These are phyloP conservation scores for Plectranthus barbatus DNA, from an alignment of 257 asterid genomes.

Conservation along the genomic window DNA sequence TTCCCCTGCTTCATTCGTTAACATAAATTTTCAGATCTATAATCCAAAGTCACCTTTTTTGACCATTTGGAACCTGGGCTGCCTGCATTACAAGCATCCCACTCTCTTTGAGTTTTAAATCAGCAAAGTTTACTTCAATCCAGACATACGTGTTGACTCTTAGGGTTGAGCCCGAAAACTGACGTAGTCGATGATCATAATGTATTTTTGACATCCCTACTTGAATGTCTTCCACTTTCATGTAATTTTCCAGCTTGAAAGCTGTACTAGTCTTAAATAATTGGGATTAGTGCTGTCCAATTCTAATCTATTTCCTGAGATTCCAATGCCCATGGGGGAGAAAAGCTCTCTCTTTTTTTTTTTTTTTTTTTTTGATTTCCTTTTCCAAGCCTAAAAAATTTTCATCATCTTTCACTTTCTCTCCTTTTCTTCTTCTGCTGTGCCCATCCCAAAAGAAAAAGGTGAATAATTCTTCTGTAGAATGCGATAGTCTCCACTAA, in stretches of 20 bases:
- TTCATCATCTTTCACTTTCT: background rate
- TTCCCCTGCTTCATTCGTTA: no score
- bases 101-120: slow-evolving; percentile 14
- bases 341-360: background rate
- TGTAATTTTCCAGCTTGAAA: slow-evolving; percentile 7
- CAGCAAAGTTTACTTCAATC: slow-evolving; percentile 15
- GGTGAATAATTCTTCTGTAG: background rate
- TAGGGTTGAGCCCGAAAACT: no score
- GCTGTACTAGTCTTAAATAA: background rate
- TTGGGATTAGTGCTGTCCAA: slow-evolving; percentile 20
- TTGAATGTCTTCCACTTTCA: background rate
- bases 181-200: no score
- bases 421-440: background rate
- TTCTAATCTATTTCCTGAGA: background rate
- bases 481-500: slow-evolving; percentile 14
- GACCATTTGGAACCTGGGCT: slow-evolving; percentile 29
- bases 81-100: slow-evolving; percentile 19
- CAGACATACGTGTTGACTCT: no score
- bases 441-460: slow-evolving; percentile 8
- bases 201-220: no score
- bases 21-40: no score
- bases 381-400: background rate
- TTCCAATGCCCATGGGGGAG: background rate
- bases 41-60: slow-evolving; percentile 10
- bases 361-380: no score